Evolutionary conservation across 352 stramenopile genomes (phyloP).

Genomic region (Globisporangium alternatum): DNA sequence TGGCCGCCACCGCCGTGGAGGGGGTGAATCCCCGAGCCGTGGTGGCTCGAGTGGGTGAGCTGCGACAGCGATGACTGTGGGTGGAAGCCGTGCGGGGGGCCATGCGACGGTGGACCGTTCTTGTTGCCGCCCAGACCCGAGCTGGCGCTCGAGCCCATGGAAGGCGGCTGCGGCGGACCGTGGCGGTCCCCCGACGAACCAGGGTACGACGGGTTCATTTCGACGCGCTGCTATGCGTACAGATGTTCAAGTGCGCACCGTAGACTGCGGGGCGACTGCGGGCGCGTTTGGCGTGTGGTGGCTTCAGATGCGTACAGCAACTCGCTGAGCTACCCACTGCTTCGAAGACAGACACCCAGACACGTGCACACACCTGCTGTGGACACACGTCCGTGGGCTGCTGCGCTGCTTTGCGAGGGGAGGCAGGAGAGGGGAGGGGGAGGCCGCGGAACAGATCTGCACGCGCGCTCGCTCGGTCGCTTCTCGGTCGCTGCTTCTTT

Average conservation of each 20-base stretch:
- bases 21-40: constrained; percentile 43
- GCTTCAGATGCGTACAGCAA: background rate
- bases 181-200: constrained; percentile 66
- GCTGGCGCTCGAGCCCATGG: constrained; percentile 31
- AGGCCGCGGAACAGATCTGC: background rate
- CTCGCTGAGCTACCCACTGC: background rate
- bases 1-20: constrained; percentile 57
- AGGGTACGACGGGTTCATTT: constrained; percentile 80
- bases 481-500: constrained; percentile 20
- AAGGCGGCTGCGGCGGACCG: constrained; percentile 32
- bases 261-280: background rate
- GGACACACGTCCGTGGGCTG: background rate
- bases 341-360: background rate
- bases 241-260: background rate
- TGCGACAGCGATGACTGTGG: constrained; percentile 65
- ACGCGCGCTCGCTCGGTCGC: constrained; percentile 6
- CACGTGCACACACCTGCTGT: background rate
- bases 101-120: constrained; percentile 25
- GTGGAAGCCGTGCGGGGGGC: constrained; percentile 53
- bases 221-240: background rate
- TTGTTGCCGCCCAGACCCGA: constrained; percentile 34
- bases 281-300: background rate
- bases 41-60: constrained; percentile 48
- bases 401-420: background rate
- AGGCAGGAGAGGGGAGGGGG: background rate